Evolutionary conservation across 768 basidiomycete genomes (phyloP), one percentile per base, ranked within the genome.

Genomic region (Agaricus sinodeliciosus): DNA sequence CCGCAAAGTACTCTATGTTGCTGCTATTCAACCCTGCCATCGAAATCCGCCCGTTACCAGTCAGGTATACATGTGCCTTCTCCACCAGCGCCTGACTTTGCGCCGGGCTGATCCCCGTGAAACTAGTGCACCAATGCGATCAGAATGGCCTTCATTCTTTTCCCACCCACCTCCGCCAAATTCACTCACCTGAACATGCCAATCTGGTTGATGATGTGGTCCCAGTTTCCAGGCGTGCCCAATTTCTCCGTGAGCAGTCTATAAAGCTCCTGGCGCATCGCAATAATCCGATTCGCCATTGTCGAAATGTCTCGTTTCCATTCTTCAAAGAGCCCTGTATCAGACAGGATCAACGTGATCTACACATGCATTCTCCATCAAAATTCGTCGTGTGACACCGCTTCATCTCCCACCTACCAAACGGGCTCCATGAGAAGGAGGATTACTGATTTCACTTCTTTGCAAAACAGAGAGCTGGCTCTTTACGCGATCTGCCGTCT

Each of bases 131-230:
- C 51, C 51, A 53, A 48, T 54, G 52, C 52, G 52, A 48, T 54
- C 45, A 54, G 25, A 22, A 47, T 34, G 51, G 51, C 27, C 35
- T 28, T 25, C n/a, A 40, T 37, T 22, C 25, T 19, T 26, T 51
- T 36, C 50, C n/a, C 42, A 25, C 51, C 50, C 28, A 22, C 3
- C 13, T 44, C 26, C 15, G n/a, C n/a, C 12, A 37, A n/a, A n/a
- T 34, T 48, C 11, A 26, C 61, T 57, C 48, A 92, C 84, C 89
- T 92, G 78, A 94, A 96, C 94, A 95, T 96, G 52, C 94, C 95
- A 69, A 98, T 98, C 76, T 98, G 96, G 48, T 82, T 80, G 60
- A 87, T 73, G 62, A 99, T 95, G 69, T 98, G 95, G n/a, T 85
- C 81, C 96, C 96, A 99, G 63, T 82, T 83, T 5, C 94, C 92